Evolutionary conservation across 129 eudicot genomes (phyloP), one percentile per base, ranked within the genome.

Genomic region (Oenanthe sinensis): DNA sequence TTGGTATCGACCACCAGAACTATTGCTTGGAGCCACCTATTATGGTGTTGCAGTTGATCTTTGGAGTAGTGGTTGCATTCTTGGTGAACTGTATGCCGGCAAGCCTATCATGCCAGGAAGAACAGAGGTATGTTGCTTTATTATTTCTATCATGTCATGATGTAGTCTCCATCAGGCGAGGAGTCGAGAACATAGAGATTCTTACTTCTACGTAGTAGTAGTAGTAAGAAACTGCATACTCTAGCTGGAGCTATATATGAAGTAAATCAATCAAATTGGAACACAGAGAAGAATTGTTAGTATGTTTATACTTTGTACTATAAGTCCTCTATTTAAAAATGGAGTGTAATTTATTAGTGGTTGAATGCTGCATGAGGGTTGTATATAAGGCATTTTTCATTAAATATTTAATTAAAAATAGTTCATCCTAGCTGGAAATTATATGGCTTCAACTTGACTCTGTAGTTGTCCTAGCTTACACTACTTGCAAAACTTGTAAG

Each of bases 21-120:
- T 93, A 26, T 84, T 93, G 80, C 96, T 90, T 71, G 98, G 98
- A 77, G 91, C 93, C 58, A 90, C 86, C 33, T 87, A 82, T 65
- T 93, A 93, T 79, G 93, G 92, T 63, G 93, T 81, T 86, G 85
- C 90, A 4, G 93, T 93, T 52, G 98, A 93, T 80, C 81, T 93
- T 54, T 93, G 98, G 98, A 93, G 98, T 77, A 75, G 93, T 4
- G 98, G 98, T 26, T 93, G 98, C 85, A 93, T 93, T 44, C 91
- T 93, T 33, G 96, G 96, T 48, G 98, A 93, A 78, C 79, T 93
- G 72, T 93, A 88, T 83, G 89, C 96, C 16, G 91, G 96, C 68
- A 93, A 89, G 80, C 98, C 98, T 72, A 90, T 93, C 79, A 93
- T 93, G 98, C 98, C 96, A 43, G 96, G 98, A 62, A 86, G 93